phyloP scores from a whole-genome alignment of 2,329 filamentous ascomycete genomes.

The Botrytis hyacinthi region DNA sequence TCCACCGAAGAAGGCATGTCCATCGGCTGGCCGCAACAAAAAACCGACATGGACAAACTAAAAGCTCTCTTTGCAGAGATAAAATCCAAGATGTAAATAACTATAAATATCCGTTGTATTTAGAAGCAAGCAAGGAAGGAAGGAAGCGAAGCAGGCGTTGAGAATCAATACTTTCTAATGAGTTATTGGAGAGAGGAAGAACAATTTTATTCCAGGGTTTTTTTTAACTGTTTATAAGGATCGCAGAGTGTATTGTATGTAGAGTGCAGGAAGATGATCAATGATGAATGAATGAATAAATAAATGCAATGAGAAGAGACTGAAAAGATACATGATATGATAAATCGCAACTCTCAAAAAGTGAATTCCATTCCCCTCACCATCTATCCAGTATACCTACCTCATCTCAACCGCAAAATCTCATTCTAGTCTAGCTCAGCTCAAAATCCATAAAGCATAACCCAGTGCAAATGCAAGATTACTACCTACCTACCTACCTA shows the following conservation, averaged over 20 bases:
- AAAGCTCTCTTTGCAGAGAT: slow-evolving; percentile 79
- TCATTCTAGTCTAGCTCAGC: neutral
- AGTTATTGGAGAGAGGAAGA: neutral
- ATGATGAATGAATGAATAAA: too few relatives aligned
- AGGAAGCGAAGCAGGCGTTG: neutral
- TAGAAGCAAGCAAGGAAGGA: neutral
- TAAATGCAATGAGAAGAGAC: neutral
- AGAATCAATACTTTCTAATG: neutral
- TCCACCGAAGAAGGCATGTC: slow-evolving; percentile 76
- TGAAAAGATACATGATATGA: neutral
- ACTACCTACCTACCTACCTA: neutral
- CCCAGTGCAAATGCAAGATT: neutral
- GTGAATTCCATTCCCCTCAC: neutral
- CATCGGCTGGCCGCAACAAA: slow-evolving; percentile 74
- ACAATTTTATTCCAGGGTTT: neutral
- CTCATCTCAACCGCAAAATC: neutral
- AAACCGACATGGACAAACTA: slow-evolving; percentile 76
- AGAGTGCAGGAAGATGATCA: neutral
- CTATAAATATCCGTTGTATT: neutral
- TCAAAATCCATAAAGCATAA: neutral
- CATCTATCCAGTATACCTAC: neutral
- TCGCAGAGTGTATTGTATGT: neutral
- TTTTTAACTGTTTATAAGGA: neutral
- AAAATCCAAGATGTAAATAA: slow-evolving; percentile 77
- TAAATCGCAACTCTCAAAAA: neutral